These are phyloP conservation scores for Triangularia setosa DNA, from an alignment of 2,329 filamentous ascomycete genomes.

Conservation along the genomic window DNA sequence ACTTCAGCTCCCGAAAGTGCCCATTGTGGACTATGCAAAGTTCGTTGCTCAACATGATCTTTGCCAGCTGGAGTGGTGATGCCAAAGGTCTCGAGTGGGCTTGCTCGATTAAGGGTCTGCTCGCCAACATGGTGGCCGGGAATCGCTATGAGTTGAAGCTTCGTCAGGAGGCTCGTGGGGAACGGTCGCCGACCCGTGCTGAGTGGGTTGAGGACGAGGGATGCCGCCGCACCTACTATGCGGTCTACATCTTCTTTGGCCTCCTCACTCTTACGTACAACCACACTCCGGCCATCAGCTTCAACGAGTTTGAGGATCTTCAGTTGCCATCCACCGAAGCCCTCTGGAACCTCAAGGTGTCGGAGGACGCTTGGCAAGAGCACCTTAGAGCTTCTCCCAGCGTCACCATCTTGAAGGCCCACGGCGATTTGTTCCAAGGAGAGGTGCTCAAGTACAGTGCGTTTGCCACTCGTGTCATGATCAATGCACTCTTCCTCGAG, in stretches of 20 bases:
- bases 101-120: constrained; percentile 95
- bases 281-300: constrained; percentile 94
- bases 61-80: constrained; percentile 98
- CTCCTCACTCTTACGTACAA: constrained; percentile 94
- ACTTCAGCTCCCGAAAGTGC: constrained; percentile 96
- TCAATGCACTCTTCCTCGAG: constrained; percentile 96
- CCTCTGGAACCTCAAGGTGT: constrained; percentile 81
- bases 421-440: constrained; percentile 93
- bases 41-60: constrained; percentile 96
- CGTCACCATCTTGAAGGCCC: constrained; percentile 87
- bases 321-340: constrained; percentile 91
- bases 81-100: constrained; percentile 94
- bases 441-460: constrained; percentile 89
- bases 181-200: constrained; percentile 67
- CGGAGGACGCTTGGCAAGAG: constrained; percentile 84
- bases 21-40: constrained; percentile 98
- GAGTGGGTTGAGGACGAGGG: constrained; percentile 98
- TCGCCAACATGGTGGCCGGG: constrained; percentile 97
- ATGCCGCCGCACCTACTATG: constrained; percentile 93
- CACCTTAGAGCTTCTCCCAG: constrained; percentile 66
- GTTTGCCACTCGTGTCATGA: constrained; percentile 96
- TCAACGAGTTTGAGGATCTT: constrained; percentile 94
- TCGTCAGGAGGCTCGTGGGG: constrained; percentile 81
- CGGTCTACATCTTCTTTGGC: constrained; percentile 98
- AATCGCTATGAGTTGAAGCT: constrained; percentile 96